Evolutionary conservation across 441 rosid genomes (phyloP).

Genomic region (Euphorbia schlechtendalii): DNA sequence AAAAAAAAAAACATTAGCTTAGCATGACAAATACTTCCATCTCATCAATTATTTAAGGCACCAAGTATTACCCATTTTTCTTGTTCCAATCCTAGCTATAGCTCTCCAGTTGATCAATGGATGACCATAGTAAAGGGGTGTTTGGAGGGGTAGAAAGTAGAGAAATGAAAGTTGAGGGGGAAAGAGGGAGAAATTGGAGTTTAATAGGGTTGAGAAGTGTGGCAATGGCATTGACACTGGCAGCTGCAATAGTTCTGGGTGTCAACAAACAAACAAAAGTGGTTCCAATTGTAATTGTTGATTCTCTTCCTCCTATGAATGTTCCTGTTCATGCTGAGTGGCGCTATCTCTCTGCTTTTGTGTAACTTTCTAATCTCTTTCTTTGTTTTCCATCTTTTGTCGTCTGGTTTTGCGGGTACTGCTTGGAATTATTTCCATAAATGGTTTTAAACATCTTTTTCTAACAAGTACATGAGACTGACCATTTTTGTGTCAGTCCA

Average conservation of each 20-base stretch:
- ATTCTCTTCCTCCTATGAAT: constrained; percentile 42
- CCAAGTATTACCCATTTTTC: background rate
- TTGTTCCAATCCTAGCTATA: too few species aligned
- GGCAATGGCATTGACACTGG: constrained; percentile 46
- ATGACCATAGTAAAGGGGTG: constrained; percentile 9
- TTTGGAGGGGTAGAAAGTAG: constrained; percentile 9
- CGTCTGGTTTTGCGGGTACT: too few species aligned
- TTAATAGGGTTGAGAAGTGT: constrained; percentile 38
- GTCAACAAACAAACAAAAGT: constrained; percentile 42
- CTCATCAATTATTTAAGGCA: constrained; percentile 10
- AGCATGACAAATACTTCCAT: background rate
- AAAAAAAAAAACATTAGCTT: background rate
- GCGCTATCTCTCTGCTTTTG: constrained; percentile 57
- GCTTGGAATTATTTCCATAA: too few species aligned
- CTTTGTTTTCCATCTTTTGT: too few species aligned
- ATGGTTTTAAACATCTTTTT: too few species aligned
- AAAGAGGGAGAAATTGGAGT: constrained; percentile 17
- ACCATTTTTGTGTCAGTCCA: too few species aligned
- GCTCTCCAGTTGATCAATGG: too few species aligned
- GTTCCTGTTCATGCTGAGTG: constrained; percentile 52
- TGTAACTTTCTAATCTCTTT: too few species aligned
- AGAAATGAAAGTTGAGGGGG: constrained; percentile 18
- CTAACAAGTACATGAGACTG: too few species aligned
- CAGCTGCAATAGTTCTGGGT: constrained; percentile 51
- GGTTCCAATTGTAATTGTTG: constrained; percentile 36